A percentile compares a stretch with the other conserved stretches of the same genome.
phyloP scores from a whole-genome alignment of 345 rosid genomes.

The Geranium brycei region DNA sequence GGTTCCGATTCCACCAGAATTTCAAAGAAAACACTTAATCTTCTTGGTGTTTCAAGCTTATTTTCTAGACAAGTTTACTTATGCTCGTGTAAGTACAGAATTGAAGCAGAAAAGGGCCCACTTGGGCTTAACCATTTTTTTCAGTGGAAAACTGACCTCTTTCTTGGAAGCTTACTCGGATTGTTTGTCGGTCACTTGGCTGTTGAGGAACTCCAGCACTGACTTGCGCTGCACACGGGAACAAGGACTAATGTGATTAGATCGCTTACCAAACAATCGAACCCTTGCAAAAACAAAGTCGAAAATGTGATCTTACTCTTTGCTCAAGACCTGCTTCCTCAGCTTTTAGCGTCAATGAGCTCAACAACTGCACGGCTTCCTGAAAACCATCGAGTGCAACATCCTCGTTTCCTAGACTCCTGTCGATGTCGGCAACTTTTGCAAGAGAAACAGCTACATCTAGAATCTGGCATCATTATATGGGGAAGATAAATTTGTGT shows the following conservation, averaged over 20 bases:
- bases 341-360: slow-evolving; percentile 52
- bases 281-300: not conserved
- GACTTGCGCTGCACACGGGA: slow-evolving; percentile 49
- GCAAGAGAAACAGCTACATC: slow-evolving; percentile 88
- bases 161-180: slow-evolving; percentile 13
- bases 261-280: not conserved
- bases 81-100: no score
- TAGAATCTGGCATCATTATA: slow-evolving; percentile 23
- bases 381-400: slow-evolving; percentile 53
- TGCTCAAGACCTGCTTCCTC: slow-evolving; percentile 61
- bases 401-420: slow-evolving; percentile 52
- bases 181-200: slow-evolving; percentile 49
- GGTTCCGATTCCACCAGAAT: no score
- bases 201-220: slow-evolving; percentile 64
- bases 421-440: slow-evolving; percentile 87
- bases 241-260: slow-evolving; percentile 2
- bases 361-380: slow-evolving; percentile 71
- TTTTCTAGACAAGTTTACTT: no score
- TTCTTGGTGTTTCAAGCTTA: no score
- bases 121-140: not conserved
- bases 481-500: no score
- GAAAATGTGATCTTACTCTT: slow-evolving; percentile 36
- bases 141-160: not conserved
- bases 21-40: no score
- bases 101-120: no score